phyloP scores from a whole-genome alignment of 108 stramenopile species.

The Nannochloropsis gaditana region DNA sequence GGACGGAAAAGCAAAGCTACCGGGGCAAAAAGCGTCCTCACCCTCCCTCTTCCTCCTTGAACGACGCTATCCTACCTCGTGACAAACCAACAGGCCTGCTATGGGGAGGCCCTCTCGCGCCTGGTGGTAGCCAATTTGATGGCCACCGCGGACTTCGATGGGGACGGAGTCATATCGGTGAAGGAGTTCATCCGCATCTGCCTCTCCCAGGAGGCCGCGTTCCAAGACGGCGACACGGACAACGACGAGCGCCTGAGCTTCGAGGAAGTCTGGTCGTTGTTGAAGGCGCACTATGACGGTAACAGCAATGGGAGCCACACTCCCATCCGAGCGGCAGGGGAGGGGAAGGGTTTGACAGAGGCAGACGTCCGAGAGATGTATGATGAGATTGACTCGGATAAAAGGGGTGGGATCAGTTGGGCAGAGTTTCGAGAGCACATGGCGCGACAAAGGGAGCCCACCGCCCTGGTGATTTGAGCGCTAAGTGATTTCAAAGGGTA shows the following conservation, averaged over 20 bases:
- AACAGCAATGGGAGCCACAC: background rate
- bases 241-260: background rate
- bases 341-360: background rate
- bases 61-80: no score
- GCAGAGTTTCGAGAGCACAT: slow-evolving; percentile 6
- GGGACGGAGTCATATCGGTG: background rate
- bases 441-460: background rate
- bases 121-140: background rate
- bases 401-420: background rate
- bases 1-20: no score
- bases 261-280: slow-evolving; percentile 1
- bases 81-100: background rate
- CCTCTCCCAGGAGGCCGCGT: background rate
- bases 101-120: background rate
- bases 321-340: slow-evolving; percentile 9
- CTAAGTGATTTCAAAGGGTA: background rate
- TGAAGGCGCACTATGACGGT: background rate
- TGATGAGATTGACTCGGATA: slow-evolving; percentile 5
- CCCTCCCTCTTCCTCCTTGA: no score
- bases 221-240: background rate
- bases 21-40: no score
- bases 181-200: background rate
- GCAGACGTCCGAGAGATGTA: background rate
- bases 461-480: background rate
- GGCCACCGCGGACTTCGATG: slow-evolving; percentile 9